Base-by-base conservation (phyloP, 345 rosid species). In the Salix brachista region DNA sequence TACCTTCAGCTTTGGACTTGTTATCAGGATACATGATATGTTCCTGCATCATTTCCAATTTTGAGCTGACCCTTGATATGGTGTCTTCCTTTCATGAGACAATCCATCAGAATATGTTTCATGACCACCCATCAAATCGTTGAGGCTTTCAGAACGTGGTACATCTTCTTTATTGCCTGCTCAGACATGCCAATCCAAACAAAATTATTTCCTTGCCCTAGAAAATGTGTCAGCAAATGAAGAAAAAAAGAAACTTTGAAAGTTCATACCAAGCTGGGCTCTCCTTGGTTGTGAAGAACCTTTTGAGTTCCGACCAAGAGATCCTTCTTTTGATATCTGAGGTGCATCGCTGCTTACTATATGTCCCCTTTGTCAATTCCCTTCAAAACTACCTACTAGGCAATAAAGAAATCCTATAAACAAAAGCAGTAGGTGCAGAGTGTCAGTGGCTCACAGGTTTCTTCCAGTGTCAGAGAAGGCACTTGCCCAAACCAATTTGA, bases 301-400 rank as follows among this genome's bases (percentile, higher is more conserved):
- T 3, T 46, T 64, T 0, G 87, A 48, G 83, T 81, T 90, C 78
- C 87, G 74, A 32, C 91, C 96, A 34, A 67, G 65, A 44, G 89
- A 78, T 65, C 89, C 93, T 79, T 93, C 97, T 86, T 92, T 96
- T 13, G 91, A 77, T 26, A 82, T 76, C 80, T 88, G 98, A 62
- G 94, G 89, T 44, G 96, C 96, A 69, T 94, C 92, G 52, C 98
- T 93, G 73, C 94, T 89, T 67, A 91, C 86, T 32, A 90, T 32
- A 90, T 83, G 21, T 92, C 97, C 64, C 97, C 99, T 78, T 88
- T 86, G 80, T 89, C 92, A 84, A 96, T 94, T 78, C 88, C 97
- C 75, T 90, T 88, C 83, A 96, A 77, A 79, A 92, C 83, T 80
- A 64, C 89, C 99, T 96, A 76, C 17, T 77, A 80, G 54, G 62